Conservation (phyloP, 129 eudicot species). For the Heracleum sosnowskyi region DNA sequence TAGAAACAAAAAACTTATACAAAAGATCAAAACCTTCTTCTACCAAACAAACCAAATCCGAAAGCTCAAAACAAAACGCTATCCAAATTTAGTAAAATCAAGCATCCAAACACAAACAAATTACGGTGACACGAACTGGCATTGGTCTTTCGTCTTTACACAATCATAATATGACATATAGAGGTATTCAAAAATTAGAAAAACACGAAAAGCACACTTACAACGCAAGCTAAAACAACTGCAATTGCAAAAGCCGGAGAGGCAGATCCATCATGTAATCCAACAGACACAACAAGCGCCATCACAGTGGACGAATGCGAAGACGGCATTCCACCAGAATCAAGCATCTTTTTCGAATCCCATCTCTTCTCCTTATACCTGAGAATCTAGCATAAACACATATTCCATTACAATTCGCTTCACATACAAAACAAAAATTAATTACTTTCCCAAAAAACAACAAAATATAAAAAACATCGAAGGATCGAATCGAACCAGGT, state of each 20-base stretch:
- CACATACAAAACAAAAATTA: not conserved
- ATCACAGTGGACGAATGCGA: constrained; percentile 60
- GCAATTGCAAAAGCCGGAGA: constrained; percentile 48
- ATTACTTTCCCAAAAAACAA: too few species aligned
- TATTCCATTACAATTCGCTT: constrained; percentile 13
- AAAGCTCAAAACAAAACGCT: not conserved
- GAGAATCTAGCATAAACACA: constrained; percentile 33
- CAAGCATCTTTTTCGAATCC: constrained; percentile 56
- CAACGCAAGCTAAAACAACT: constrained; percentile 47
- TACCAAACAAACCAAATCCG: not conserved
- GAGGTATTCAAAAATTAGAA: not conserved
- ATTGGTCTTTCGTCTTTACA: too few species aligned
- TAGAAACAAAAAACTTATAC: not conserved
- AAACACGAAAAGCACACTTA: constrained; percentile 24
- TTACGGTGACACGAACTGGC: not conserved
- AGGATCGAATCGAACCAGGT: constrained; percentile 2
- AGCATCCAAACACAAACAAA: not conserved
- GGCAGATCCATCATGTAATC: constrained; percentile 53
- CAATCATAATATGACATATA: not conserved
- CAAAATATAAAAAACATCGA: not conserved
- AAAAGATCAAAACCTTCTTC: not conserved
- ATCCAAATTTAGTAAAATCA: not conserved
- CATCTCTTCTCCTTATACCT: constrained; percentile 61
- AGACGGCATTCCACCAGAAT: constrained; percentile 69
- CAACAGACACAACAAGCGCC: constrained; percentile 48